Conservation (phyloP, 129 eudicot genomes). For the Flaveria trinervia region DNA sequence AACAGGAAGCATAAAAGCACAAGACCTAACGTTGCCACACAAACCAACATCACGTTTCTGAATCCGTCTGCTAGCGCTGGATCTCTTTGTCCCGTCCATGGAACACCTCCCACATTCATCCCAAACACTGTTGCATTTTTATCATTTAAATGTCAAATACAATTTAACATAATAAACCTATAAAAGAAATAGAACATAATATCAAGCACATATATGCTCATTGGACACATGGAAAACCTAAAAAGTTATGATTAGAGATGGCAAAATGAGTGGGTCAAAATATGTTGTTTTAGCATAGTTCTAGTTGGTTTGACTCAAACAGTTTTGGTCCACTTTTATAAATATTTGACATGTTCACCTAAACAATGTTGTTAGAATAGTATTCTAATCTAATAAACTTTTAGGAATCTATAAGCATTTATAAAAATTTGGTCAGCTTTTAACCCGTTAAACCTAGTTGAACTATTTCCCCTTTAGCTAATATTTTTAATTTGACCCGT, state of each 20-base stretch:
- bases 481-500: not conserved
- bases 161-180: not conserved
- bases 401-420: too few species aligned
- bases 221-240: not conserved
- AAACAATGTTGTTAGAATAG: too few species aligned
- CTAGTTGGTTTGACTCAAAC: not conserved
- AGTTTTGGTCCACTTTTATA: not conserved
- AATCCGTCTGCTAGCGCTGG: constrained; percentile 73
- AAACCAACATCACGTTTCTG: constrained; percentile 75
- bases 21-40: constrained; percentile 53
- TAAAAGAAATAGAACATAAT: not conserved
- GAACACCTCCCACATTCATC: constrained; percentile 99
- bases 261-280: not conserved
- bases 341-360: too few species aligned
- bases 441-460: too few species aligned
- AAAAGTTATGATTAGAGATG: not conserved
- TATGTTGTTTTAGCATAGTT: not conserved
- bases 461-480: too few species aligned
- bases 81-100: constrained; percentile 80
- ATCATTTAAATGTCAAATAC: constrained; percentile 19
- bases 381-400: too few species aligned
- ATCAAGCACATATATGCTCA: too few species aligned
- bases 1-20: constrained; percentile 79
- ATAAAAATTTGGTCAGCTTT: too few species aligned
- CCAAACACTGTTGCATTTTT: constrained; percentile 66